Percentiles rank a stretch among this genome's conserved stretches.
Evolutionary conservation across 108 stramenopile species (phyloP).

Genomic region (Cylindrotheca closterium): DNA sequence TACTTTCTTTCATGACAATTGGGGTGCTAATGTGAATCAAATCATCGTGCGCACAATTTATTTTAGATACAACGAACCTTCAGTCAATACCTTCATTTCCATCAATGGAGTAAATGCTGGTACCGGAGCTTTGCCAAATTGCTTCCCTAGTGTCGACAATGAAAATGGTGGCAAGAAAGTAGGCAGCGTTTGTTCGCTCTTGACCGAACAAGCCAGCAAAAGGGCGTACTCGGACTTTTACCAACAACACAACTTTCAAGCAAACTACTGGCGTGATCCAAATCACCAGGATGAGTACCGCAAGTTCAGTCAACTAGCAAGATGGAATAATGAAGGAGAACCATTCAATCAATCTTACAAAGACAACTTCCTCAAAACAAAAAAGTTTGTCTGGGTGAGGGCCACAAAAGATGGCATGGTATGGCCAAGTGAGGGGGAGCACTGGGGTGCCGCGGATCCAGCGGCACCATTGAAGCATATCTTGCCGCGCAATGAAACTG

Average conservation of each 20-base stretch:
- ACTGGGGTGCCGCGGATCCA: conserved; percentile 66
- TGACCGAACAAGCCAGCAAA: conserved; percentile 59
- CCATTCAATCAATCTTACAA: conserved; percentile 35
- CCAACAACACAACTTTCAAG: conserved; percentile 67
- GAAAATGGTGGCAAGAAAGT: background rate
- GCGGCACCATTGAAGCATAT: conserved; percentile 45
- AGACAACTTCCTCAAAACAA: conserved; percentile 51
- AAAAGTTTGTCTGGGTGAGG: conserved; percentile 63
- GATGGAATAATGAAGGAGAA: conserved; percentile 69
- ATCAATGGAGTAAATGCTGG: conserved; percentile 78
- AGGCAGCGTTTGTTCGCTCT: conserved; percentile 47
- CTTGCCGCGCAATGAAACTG: conserved; percentile 57
- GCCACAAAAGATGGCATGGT: conserved; percentile 71
- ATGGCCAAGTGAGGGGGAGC: conserved; percentile 77
- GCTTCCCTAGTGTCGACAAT: conserved; percentile 34
- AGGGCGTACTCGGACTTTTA: conserved; percentile 60
- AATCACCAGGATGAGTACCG: conserved; percentile 29
- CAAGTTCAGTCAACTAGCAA: conserved; percentile 58
- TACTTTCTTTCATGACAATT: background rate
- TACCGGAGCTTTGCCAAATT: conserved; percentile 64
- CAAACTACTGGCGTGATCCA: conserved; percentile 74
- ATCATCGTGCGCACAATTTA: background rate
- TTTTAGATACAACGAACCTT: conserved; percentile 61
- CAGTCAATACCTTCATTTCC: conserved; percentile 67
- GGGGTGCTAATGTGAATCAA: background rate